These are phyloP conservation scores for Kuraishia ogatae DNA, from an alignment of 805 yeast genomes.

Conservation along the genomic window DNA sequence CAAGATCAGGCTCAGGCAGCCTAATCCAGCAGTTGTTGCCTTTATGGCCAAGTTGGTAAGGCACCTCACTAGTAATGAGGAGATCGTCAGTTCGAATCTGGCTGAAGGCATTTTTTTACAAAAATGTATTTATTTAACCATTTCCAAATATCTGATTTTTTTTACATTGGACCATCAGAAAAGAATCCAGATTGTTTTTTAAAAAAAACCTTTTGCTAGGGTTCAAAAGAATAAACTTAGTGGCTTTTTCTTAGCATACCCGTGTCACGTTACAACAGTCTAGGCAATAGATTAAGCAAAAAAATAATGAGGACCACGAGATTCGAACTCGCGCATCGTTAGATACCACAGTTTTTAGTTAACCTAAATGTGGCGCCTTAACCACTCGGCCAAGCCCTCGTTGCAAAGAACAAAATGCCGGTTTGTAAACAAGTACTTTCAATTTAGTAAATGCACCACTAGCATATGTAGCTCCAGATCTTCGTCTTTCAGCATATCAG, in stretches of 20 bases:
- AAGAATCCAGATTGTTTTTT: neutral
- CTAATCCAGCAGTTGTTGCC: slow-evolving; percentile 8
- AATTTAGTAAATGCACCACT: neutral
- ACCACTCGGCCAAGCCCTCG: slow-evolving; percentile 32
- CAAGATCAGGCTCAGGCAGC: neutral
- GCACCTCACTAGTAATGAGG: slow-evolving; percentile 27
- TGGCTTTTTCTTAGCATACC: too few relatives aligned
- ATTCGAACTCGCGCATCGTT: slow-evolving; percentile 15
- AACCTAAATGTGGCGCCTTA: slow-evolving; percentile 23
- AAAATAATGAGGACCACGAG: slow-evolving; percentile 13
- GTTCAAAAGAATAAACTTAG: too few relatives aligned
- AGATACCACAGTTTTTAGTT: slow-evolving; percentile 11
- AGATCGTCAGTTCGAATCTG: slow-evolving; percentile 26
- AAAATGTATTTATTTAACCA: too few relatives aligned
- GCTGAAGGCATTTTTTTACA: slow-evolving; percentile 20
- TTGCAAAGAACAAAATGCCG: neutral
- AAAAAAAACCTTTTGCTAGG: too few relatives aligned
- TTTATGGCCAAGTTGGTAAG: slow-evolving; percentile 27
- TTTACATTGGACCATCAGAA: neutral
- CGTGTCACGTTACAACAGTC: too few relatives aligned
- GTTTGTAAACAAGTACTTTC: neutral
- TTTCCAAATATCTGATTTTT: slow-evolving; percentile 3
- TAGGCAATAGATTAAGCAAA: slow-evolving; percentile 12
- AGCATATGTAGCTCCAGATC: neutral
- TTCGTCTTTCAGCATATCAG: neutral